Evolutionary conservation across 2,329 filamentous ascomycete species (phyloP), one percentile per base, ranked within the genome.

Genomic region (Ascomycota sp.): DNA sequence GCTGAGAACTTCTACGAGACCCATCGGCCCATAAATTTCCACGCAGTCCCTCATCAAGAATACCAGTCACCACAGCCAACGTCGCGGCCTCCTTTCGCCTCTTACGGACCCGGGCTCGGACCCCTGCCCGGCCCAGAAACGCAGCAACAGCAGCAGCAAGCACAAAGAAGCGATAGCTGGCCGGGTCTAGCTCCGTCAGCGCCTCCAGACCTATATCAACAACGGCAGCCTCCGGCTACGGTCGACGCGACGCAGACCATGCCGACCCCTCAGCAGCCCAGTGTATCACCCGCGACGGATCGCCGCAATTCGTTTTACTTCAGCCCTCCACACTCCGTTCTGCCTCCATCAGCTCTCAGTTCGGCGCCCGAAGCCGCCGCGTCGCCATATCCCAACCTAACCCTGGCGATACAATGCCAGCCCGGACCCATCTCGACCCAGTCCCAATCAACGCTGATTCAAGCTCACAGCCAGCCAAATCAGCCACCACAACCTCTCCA

Each of bases 1-100:
- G 71, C 73, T 8, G 85, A 94, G 46, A 86, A 63, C 50, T 94
- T 78, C 48, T 94, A 94, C 48, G 79, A 71, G 10, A 69, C 70
- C 23, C 76, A 74, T 39, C 56, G 66, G 25, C 57, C 48, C 10
- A 55, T 57, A 23, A 63, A 20, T 27, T 35, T 34, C 25, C 33
- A 31, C 19, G 23, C 22, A 20, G 24, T 29, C n/a, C 12, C 31
- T 17, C 26, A 24, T 12, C 51, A 33, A 25, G 25, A 34, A 8
- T 40, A 43, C 30, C 40, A 40, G 26, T 33, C 38, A 22, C 58
- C 36, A 7, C 46, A 45, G 23, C 38, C 38, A 31, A 45, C 54
- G 22, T 45, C 48, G 9, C 56, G 59, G 40, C 44, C 43, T 25
- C 60, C 59, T 33, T 62, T 58, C 40, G 36, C 53, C 8, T 36